Evolutionary conservation across 441 rosid genomes (phyloP).

Genomic region (Pelargonium australe): DNA sequence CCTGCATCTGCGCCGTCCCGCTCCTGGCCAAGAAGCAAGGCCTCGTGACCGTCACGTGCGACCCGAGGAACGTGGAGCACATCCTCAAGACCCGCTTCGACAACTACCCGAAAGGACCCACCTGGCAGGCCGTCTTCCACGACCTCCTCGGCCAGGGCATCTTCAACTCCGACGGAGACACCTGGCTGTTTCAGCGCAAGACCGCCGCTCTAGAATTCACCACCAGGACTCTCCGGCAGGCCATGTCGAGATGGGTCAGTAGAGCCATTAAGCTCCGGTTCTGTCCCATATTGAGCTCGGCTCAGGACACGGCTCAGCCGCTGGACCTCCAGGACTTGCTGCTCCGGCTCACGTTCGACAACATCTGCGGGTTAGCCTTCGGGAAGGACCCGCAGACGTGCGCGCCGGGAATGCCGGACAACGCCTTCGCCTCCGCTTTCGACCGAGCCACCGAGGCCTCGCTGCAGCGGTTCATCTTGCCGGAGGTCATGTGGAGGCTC

Average conservation of each 20-base stretch:
- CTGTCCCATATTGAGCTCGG: constrained; percentile 56
- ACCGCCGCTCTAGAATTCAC: constrained; percentile 97
- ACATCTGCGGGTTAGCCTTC: constrained; percentile 87
- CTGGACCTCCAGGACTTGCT: constrained; percentile 82
- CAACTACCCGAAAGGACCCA: constrained; percentile 95
- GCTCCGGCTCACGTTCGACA: constrained; percentile 91
- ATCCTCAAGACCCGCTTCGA: constrained; percentile 77
- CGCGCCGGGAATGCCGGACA: constrained; percentile 62
- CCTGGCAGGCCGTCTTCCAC: constrained; percentile 93
- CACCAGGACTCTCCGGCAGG: constrained; percentile 90
- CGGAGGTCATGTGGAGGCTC: constrained; percentile 75
- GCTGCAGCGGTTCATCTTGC: constrained; percentile 81
- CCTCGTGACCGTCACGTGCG: constrained; percentile 94
- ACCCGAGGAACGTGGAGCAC: constrained; percentile 82
- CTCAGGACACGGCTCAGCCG: constrained; percentile 42
- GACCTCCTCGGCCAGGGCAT: constrained; percentile 90
- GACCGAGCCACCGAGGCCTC: constrained; percentile 94
- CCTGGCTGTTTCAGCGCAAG: constrained; percentile 89
- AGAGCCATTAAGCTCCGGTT: constrained; percentile 65
- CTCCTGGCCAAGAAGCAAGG: constrained; percentile 79
- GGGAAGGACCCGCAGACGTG: constrained; percentile 92
- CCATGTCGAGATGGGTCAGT: constrained; percentile 95
- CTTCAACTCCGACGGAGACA: constrained; percentile 86
- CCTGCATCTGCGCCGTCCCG: constrained; percentile 86
- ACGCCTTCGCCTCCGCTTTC: constrained; percentile 71